Percentiles rank a stretch among this genome's conserved stretches.
Evolutionary conservation across 192 early-diverging fungal species (phyloP).

Genomic region (Rhizoclosmatium globosum): DNA sequence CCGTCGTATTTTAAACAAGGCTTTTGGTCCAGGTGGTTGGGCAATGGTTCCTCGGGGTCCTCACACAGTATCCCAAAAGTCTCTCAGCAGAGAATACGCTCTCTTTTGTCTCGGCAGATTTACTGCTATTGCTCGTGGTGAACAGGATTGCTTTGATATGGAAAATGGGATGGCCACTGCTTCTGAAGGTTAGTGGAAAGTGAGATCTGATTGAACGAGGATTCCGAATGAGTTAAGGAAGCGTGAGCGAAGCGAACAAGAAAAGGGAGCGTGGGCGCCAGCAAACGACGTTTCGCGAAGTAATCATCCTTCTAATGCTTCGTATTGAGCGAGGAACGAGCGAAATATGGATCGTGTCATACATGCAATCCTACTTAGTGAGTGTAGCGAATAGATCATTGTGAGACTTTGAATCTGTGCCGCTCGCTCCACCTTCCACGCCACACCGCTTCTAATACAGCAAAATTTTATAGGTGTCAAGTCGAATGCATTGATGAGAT

Average conservation of each 20-base stretch:
- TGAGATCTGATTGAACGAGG: too few relatives aligned
- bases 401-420: too few relatives aligned
- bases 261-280: neutral
- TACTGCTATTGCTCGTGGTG: conserved; percentile 93
- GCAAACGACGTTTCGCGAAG: too few relatives aligned
- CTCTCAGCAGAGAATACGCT: conserved; percentile 90
- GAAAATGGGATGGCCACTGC: conserved; percentile 79
- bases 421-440: too few relatives aligned
- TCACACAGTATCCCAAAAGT: conserved; percentile 67
- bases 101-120: conserved; percentile 88
- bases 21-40: conserved; percentile 89
- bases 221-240: too few relatives aligned
- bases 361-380: too few relatives aligned
- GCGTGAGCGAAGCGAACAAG: too few relatives aligned
- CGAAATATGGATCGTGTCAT: too few relatives aligned
- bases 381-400: too few relatives aligned
- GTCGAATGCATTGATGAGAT: conserved; percentile 93
- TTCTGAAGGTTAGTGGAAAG: conserved; percentile 63
- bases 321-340: too few relatives aligned
- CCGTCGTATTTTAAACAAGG: conserved; percentile 91
- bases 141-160: conserved; percentile 87
- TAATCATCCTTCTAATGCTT: too few relatives aligned
- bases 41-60: conserved; percentile 80
- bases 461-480: conserved; percentile 58
- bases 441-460: too few relatives aligned